Evolutionary conservation across 1,284 basidiomycete genomes (phyloP).

Genomic region (Pascua sp.): DNA sequence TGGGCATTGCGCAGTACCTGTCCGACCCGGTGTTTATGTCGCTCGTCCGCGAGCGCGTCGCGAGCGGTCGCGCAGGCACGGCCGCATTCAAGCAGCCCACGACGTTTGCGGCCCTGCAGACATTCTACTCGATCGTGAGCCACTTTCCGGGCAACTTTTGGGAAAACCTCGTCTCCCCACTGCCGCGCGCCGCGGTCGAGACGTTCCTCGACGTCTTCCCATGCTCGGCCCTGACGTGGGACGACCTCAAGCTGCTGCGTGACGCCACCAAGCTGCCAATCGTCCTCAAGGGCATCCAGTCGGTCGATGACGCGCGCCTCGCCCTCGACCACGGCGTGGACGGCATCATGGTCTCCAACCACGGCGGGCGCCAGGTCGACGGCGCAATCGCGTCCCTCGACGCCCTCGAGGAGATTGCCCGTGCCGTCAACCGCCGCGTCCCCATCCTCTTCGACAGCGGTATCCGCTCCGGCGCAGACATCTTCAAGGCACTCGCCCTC

Average conservation of each 20-base stretch:
- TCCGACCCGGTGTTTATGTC: conserved; percentile 14
- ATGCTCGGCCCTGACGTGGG: conserved; percentile 7
- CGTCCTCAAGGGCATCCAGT: conserved; percentile 63
- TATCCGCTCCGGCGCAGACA: conserved; percentile 68
- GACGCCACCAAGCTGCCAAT: conserved; percentile 48
- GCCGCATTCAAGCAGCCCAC: background rate
- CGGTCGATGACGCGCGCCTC: conserved; percentile 63
- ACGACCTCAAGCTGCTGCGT: conserved; percentile 10
- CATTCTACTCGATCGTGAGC: conserved; percentile 2
- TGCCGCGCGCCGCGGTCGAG: conserved; percentile 11
- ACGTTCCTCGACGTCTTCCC: conserved; percentile 20
- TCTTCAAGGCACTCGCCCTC: conserved; percentile 61
- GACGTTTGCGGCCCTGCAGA: conserved; percentile 6
- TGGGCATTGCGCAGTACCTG: conserved; percentile 16
- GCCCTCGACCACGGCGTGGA: conserved; percentile 64
- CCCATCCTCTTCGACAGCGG: conserved; percentile 76
- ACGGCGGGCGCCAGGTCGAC: conserved; percentile 78
- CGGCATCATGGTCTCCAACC: conserved; percentile 76
- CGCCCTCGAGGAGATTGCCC: conserved; percentile 55
- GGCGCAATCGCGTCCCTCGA: conserved; percentile 69
- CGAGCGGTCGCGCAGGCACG: background rate
- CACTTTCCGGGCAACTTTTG: conserved; percentile 12
- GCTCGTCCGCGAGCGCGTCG: conserved; percentile 8
- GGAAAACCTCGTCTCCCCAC: conserved; percentile 3
- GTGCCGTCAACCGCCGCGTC: conserved; percentile 50